Conservation (phyloP, 768 basidiomycete species). For the Pleurotus ostreatus region DNA sequence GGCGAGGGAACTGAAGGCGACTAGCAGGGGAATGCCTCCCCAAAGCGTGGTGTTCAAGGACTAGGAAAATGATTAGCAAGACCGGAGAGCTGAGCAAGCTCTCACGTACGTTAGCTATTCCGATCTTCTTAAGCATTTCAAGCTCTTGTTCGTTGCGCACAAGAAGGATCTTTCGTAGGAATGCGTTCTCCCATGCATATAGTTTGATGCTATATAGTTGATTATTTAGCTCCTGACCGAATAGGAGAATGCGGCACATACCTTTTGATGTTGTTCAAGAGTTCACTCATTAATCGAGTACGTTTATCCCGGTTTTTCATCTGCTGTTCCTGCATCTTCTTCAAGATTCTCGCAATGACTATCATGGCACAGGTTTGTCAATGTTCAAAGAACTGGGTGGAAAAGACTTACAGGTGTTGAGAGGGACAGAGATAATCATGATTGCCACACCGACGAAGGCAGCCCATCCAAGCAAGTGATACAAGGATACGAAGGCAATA, state of each 20-base stretch:
- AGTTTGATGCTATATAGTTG: constrained; percentile 70
- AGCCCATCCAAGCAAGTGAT: constrained; percentile 87
- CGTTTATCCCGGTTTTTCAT: constrained; percentile 92
- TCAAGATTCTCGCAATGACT: constrained; percentile 65
- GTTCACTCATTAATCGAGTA: constrained; percentile 86
- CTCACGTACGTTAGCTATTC: constrained; percentile 55
- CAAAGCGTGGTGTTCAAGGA: constrained; percentile 47
- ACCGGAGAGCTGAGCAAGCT: constrained; percentile 32
- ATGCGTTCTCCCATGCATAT: constrained; percentile 94
- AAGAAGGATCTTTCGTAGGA: constrained; percentile 71
- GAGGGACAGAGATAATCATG: constrained; percentile 79
- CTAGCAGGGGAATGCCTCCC: constrained; percentile 59
- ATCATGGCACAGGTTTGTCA: background rate
- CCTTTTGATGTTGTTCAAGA: constrained; percentile 91
- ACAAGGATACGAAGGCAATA: constrained; percentile 87
- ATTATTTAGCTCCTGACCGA: background rate
- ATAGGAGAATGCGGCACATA: constrained; percentile 14
- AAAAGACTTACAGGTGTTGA: constrained; percentile 50
- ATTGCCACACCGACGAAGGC: constrained; percentile 86
- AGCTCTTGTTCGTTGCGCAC: constrained; percentile 84
- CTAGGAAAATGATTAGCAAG: constrained; percentile 12
- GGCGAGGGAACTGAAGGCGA: constrained; percentile 82
- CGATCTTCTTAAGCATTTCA: constrained; percentile 78
- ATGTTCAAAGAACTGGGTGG: background rate
- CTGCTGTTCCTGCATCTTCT: constrained; percentile 78